Conservation (phyloP, 305 asterid genomes). For the Ajuga reptans region DNA sequence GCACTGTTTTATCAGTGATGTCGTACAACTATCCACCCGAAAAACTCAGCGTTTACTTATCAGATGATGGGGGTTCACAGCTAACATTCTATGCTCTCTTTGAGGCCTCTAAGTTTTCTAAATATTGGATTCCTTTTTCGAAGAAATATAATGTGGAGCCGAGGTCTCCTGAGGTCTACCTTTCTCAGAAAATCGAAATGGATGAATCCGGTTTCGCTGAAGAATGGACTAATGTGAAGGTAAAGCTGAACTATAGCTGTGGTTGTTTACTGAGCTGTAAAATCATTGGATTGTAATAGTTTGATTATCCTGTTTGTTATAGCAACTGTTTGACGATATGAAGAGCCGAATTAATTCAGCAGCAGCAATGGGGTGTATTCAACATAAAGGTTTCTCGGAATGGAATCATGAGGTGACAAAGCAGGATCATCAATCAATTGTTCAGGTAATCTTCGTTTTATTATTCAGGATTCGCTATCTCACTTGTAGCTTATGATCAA, state of each 20-base stretch:
- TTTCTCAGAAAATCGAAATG: slow-evolving; percentile 13
- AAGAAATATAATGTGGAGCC: slow-evolving; percentile 61
- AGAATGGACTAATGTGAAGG: slow-evolving; percentile 49
- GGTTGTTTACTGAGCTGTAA: not conserved
- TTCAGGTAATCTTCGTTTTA: slow-evolving; percentile 39
- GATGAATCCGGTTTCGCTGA: slow-evolving; percentile 20
- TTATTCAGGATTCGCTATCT: not conserved
- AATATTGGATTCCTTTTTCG: slow-evolving; percentile 65
- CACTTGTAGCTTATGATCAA: not conserved
- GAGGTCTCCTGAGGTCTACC: slow-evolving; percentile 50
- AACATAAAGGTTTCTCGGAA: slow-evolving; percentile 57
- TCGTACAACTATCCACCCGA: slow-evolving; percentile 55
- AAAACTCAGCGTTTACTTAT: slow-evolving; percentile 50
- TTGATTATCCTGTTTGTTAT: not conserved
- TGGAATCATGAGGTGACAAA: slow-evolving; percentile 47
- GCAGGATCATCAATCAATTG: slow-evolving; percentile 68
- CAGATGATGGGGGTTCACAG: slow-evolving; percentile 75
- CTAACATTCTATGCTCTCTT: slow-evolving; percentile 65
- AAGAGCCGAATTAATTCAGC: slow-evolving; percentile 38
- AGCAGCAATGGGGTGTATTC: slow-evolving; percentile 28
- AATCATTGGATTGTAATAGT: not conserved
- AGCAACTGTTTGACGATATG: slow-evolving; percentile 60
- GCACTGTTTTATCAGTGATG: slow-evolving; percentile 62
- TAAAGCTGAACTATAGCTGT: not conserved
- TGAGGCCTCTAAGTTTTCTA: slow-evolving; percentile 54